Evolutionary conservation across 1,284 basidiomycete genomes (phyloP), one percentile per base, ranked within the genome.

Genomic region (Veloporphyrellus conicus): DNA sequence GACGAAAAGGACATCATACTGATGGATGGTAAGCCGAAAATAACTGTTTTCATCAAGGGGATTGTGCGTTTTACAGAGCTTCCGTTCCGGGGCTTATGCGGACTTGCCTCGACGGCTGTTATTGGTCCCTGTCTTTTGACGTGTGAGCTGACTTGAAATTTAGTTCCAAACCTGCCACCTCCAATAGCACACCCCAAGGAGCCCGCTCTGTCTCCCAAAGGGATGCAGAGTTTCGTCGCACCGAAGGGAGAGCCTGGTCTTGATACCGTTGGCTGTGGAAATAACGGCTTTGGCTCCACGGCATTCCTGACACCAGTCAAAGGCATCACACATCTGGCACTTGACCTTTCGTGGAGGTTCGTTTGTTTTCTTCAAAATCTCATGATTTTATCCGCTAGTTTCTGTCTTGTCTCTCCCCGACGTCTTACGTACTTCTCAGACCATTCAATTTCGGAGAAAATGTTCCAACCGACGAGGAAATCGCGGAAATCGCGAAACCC

Each of bases 311-410:
- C 71, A 61, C 77, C 76, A 49, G 74, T 71, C n/a, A 79, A 77
- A 55, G 84, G 83, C 1, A 63, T 79, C 15, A 75, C 78, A 49
- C 71, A 82, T 11, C 68, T 87, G 7, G 73, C 74, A 29, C 68
- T 87, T 18, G 72, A 77, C 38, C 66, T 88, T 39, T 80, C 81
- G n/a, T 87, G 85, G 85, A 73, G 77, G 85, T 84, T 45, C 41
- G 75, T 60, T 28, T 40, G 7, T 43, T 48, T 49, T 60, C 18
- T 32, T 45, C 15, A 42, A 41, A 35, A 29, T 45, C 23, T 25
- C 23, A 8, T 8, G 23, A 25, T 22, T 36, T 33, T 22, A 19
- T 32, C 40, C 10, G 4, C 23, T 7, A 28, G 23, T n/a, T 18
- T 43, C 19, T 14, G 43, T 42, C 34, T 23, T 22, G 23, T 32